Base-by-base conservation (phyloP, 768 basidiomycete species). In the Mycena vitilis region DNA sequence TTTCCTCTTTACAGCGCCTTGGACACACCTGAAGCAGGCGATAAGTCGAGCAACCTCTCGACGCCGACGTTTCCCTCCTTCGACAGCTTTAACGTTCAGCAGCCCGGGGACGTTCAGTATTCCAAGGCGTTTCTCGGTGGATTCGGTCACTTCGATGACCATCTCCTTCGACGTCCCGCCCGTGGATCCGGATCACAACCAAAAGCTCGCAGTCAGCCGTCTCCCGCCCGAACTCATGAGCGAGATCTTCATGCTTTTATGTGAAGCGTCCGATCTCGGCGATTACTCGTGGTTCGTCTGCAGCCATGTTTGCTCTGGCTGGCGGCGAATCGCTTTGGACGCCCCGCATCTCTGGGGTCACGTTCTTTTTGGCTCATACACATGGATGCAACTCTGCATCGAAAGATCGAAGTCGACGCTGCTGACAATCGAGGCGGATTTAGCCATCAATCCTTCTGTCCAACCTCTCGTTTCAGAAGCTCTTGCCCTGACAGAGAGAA, bases 181-280 rank as follows among this genome's bases (percentile, higher is more conserved):
- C 12, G 61, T 44, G 16, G 65, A 70, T n/a, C 54, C 47, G 22
- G 22, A 22, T 12, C 64, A 63, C 34, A 61, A 70, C 51, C 54
- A 48, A 20, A 66, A 63, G 13, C 55, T 61, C 30, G 34, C 56
- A 13, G 56, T 66, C 47, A 62, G 23, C 15, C 64, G 69, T 6
- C 49, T 70, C 22, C 69, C 69, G 1, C 60, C 64, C 5, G 69
- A 70, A 54, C 47, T 70, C 38, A 47, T 70, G 13, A 60, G 64
- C 30, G 60, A 66, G 47, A 62, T 65, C 13, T 70, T 70, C 60
- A 15, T 62, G 5, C 20, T 62, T 11, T 8, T 62, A n/a, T 70
- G 64, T 42, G 69, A 66, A 40, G 42, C 38, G 1, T 66, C 23
- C 18, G 47, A 55, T 9, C 22, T 53, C 2, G 23, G 20, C 4